These are phyloP conservation scores for Skeletonema costatum DNA, from an alignment of 108 stramenopile genomes.

Conservation along the genomic window DNA sequence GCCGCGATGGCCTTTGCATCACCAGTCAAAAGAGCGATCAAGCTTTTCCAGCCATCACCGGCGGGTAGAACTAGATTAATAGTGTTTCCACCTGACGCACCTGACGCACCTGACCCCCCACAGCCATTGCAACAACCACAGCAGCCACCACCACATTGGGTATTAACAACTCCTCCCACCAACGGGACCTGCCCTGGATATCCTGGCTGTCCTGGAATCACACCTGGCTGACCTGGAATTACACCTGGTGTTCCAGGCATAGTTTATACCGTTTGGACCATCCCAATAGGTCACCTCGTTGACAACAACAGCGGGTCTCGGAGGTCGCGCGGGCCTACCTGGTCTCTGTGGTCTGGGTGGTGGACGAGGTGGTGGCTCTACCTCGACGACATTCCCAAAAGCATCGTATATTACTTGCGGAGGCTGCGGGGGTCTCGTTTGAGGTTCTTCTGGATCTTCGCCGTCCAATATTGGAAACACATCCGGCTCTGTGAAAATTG, in stretches of 20 bases:
- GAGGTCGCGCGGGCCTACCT: not conserved
- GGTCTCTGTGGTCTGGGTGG: not conserved
- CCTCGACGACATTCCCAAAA: slow-evolving; percentile 2
- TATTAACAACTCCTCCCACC: slow-evolving; percentile 10
- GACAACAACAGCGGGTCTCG: not conserved
- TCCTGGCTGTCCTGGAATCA: not conserved
- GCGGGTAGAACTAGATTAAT: not conserved
- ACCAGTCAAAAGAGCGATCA: not conserved
- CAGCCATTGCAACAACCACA: slow-evolving; percentile 14
- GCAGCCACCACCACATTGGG: slow-evolving; percentile 18
- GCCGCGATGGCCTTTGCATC: not conserved
- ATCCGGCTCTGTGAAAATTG: not conserved
- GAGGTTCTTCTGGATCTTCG: not conserved
- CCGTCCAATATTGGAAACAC: not conserved
- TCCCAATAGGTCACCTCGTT: not conserved
- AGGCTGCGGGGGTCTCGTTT: not conserved
- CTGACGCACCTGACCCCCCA: slow-evolving; percentile 7
- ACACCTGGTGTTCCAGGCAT: not conserved
- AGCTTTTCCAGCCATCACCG: not conserved
- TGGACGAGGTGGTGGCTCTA: not conserved
- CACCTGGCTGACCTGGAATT: not conserved
- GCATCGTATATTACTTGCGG: slow-evolving; percentile 1
- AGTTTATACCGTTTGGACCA: not conserved
- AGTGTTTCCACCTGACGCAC: slow-evolving; percentile 7
- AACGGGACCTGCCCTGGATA: not conserved